Conservation (phyloP, 2,329 filamentous ascomycete genomes). For the Trichoderma sp. region DNA sequence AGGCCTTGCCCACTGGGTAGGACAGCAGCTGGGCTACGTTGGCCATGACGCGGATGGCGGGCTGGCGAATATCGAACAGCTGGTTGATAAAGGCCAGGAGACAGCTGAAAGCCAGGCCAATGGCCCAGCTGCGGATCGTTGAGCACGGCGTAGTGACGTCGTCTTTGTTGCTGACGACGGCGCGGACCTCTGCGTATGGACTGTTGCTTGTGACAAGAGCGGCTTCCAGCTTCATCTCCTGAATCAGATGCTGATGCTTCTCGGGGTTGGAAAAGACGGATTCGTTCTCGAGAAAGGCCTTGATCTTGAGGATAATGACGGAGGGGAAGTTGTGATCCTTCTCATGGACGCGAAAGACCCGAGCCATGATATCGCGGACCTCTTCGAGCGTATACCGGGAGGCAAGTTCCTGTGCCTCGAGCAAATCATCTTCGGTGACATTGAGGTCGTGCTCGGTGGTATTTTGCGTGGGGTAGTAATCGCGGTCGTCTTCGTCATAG, state of each 20-base stretch:
- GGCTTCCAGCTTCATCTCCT: slow-evolving; percentile 58
- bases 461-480: slow-evolving; percentile 33
- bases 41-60: slow-evolving; percentile 54
- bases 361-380: slow-evolving; percentile 46
- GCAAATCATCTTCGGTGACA: slow-evolving; percentile 49
- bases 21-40: slow-evolving; percentile 60
- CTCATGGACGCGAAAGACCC: slow-evolving; percentile 45
- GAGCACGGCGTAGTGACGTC: slow-evolving; percentile 51
- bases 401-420: slow-evolving; percentile 49
- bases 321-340: slow-evolving; percentile 48
- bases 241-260: slow-evolving; percentile 50
- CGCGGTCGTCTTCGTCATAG: slow-evolving; percentile 43
- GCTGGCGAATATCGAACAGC: slow-evolving; percentile 60
- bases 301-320: slow-evolving; percentile 44
- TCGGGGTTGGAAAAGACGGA: slow-evolving; percentile 48
- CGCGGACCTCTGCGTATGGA: slow-evolving; percentile 59
- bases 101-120: slow-evolving; percentile 54
- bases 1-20: slow-evolving; percentile 55
- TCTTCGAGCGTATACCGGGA: slow-evolving; percentile 46
- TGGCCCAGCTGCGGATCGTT: slow-evolving; percentile 57
- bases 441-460: slow-evolving; percentile 45
- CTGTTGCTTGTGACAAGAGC: slow-evolving; percentile 58
- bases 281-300: slow-evolving; percentile 47
- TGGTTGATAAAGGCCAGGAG: slow-evolving; percentile 56
- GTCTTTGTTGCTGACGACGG: slow-evolving; percentile 59